A percentile compares a stretch with the other conserved stretches of the same genome.
phyloP scores from a whole-genome alignment of 768 basidiomycete species.

The Xerocomus potaroensis region DNA sequence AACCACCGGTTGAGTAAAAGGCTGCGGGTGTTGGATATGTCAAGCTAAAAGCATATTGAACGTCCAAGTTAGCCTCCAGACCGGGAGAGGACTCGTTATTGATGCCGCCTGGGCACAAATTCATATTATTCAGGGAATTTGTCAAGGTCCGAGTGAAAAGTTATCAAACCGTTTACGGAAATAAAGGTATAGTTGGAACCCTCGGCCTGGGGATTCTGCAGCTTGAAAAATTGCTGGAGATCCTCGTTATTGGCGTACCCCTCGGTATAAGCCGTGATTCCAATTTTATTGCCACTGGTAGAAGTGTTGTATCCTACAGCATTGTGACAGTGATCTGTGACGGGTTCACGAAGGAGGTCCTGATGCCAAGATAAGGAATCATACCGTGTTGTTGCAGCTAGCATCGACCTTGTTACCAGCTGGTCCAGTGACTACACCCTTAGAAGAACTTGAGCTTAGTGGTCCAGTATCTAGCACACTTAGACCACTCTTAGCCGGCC shows the following conservation, averaged over 20 bases:
- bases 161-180: conserved; percentile 48
- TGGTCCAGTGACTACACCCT: conserved; percentile 22
- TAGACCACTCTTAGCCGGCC: conserved; percentile 39
- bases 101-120: conserved; percentile 42
- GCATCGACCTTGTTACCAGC: conserved; percentile 41
- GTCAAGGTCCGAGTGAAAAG: not conserved
- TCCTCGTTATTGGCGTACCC: conserved; percentile 53
- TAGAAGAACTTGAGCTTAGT: conserved; percentile 4
- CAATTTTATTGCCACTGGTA: conserved; percentile 46
- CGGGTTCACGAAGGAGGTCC: not conserved
- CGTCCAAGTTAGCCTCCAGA: conserved; percentile 62
- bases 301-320: conserved; percentile 42
- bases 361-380: not conserved
- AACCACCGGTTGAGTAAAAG: conserved; percentile 60
- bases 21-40: conserved; percentile 56
- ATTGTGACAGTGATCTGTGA: conserved; percentile 51
- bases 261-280: conserved; percentile 51
- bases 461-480: conserved; percentile 22
- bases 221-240: conserved; percentile 46
- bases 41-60: conserved; percentile 64
- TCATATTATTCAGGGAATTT: conserved; percentile 2
- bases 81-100: conserved; percentile 62
- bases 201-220: conserved; percentile 45
- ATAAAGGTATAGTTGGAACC: conserved; percentile 49
- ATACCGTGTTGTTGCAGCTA: conserved; percentile 40